A percentile compares a stretch with the other conserved stretches of the same genome.
phyloP scores from a whole-genome alignment of 306 rosid species.

The Fagus crenata region DNA sequence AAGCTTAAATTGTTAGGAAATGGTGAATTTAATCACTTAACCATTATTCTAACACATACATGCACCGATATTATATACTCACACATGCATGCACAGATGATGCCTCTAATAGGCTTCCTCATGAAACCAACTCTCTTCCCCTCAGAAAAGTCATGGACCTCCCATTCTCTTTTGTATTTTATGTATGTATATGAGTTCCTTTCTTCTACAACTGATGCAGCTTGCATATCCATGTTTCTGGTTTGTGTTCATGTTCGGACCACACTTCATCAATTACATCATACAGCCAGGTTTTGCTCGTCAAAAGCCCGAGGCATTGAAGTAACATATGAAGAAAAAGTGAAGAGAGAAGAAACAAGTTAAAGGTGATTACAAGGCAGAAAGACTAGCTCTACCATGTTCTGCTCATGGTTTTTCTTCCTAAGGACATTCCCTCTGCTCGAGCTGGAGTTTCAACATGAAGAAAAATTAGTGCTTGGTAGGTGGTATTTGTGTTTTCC shows the following conservation, averaged over 20 bases:
- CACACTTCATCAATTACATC: slow-evolving; percentile 30
- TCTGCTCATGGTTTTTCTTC: neutral
- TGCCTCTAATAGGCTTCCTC: neutral
- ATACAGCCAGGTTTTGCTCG: slow-evolving; percentile 95
- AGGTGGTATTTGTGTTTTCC: neutral
- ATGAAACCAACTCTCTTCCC: neutral
- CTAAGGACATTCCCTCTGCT: no score
- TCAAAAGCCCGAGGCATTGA: slow-evolving; percentile 55
- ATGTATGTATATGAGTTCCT: slow-evolving; percentile 7
- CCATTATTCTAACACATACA: no score
- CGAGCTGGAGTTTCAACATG: slow-evolving; percentile 2
- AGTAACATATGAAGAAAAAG: slow-evolving; percentile 33
- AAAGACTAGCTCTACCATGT: slow-evolving; percentile 20
- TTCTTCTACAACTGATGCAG: slow-evolving; percentile 39
- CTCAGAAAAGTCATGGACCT: neutral
- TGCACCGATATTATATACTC: no score
- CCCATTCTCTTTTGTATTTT: slow-evolving; percentile 5
- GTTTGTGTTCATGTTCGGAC: slow-evolving; percentile 37
- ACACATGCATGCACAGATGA: neutral
- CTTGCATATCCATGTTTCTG: slow-evolving; percentile 41
- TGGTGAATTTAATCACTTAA: no score
- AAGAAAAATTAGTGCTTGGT: slow-evolving; percentile 15
- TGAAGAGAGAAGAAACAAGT: slow-evolving; percentile 17
- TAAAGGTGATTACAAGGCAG: slow-evolving; percentile 7
- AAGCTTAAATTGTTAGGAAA: no score